A percentile compares a stretch with the other conserved stretches of the same genome.
These are phyloP conservation scores for Marasmius oreades DNA, from an alignment of 1,284 basidiomycete species.

Conservation along the genomic window DNA sequence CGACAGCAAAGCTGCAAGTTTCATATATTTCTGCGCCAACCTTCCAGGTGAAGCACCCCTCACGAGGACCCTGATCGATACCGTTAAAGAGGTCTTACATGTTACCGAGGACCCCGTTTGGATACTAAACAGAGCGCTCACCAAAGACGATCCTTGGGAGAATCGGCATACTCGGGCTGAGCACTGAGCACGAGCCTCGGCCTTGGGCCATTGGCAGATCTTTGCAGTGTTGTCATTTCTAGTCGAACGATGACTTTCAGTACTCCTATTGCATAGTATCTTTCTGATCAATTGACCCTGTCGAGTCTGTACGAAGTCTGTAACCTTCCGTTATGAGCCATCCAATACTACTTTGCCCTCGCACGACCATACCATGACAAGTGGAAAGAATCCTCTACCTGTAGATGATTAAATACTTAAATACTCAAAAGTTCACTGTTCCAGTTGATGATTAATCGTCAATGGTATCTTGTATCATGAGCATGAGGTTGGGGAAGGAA, in stretches of 20 bases:
- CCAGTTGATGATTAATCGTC: neutral
- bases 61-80: neutral
- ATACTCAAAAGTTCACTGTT: neutral
- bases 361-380: neutral
- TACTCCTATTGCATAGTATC: neutral
- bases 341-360: neutral
- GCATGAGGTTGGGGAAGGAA: conserved; percentile 11
- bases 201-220: neutral
- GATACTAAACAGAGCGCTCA: neutral
- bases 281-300: neutral
- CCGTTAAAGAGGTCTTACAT: neutral
- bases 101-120: neutral
- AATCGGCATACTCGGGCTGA: no score
- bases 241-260: neutral
- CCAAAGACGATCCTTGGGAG: neutral
- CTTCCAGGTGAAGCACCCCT: neutral
- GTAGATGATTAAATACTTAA: neutral
- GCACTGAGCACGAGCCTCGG: neutral
- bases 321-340: neutral
- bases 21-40: neutral
- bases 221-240: neutral
- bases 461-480: neutral
- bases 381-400: neutral
- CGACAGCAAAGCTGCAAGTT: neutral
- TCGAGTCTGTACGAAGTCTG: neutral